Evolutionary conservation across 257 asterid species (phyloP).

Genomic region (Thymus quinquecostatus): DNA sequence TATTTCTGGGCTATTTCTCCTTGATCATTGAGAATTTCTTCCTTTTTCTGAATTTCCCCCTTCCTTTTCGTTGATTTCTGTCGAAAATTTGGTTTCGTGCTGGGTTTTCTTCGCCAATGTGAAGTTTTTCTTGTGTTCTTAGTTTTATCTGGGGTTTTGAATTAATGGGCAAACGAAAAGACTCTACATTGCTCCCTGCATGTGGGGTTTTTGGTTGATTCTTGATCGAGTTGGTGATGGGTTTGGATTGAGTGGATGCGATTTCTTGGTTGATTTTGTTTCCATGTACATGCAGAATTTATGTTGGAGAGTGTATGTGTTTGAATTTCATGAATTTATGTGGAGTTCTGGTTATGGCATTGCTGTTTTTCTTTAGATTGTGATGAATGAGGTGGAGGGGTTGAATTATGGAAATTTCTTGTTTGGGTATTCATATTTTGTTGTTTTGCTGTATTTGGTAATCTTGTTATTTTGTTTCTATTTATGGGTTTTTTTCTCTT

Average conservation of each 20-base stretch:
- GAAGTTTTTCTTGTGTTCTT: background rate
- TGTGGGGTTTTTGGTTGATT: constrained; percentile 38
- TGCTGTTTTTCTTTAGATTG: background rate
- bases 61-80: background rate
- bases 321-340: background rate
- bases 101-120: background rate
- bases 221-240: constrained; percentile 24
- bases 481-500: background rate
- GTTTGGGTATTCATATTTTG: background rate
- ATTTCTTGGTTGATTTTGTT: constrained; percentile 33
- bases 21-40: background rate
- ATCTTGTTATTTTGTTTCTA: constrained; percentile 8
- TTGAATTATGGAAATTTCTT: background rate
- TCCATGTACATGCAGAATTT: constrained; percentile 34
- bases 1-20: too few relatives aligned
- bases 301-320: constrained; percentile 1
- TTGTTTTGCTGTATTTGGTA: constrained; percentile 10
- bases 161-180: background rate
- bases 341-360: background rate
- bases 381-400: constrained; percentile 3
- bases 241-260: constrained; percentile 5
- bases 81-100: background rate
- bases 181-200: constrained; percentile 31
- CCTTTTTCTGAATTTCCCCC: background rate
- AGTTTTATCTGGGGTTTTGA: constrained; percentile 36